Evolutionary conservation across 2,329 filamentous ascomycete genomes (phyloP), one percentile per base, ranked within the genome.

Genomic region (Ophiostoma sp.): DNA sequence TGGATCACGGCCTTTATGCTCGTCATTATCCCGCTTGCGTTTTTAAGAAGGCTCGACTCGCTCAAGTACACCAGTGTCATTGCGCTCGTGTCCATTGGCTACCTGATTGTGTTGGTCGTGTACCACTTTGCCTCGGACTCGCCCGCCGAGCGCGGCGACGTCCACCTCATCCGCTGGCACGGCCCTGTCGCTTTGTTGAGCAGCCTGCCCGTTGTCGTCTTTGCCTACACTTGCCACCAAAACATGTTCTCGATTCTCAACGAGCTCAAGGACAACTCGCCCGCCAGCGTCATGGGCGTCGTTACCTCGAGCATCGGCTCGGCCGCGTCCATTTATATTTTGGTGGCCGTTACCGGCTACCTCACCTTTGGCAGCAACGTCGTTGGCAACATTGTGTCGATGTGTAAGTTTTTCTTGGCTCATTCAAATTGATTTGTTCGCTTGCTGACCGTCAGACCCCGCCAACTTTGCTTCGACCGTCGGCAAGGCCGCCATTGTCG

Each of bases 191-290:
- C 92, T 48, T 91, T 92, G 7, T 85, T 99, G 71, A 94, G 93
- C 77, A 95, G 93, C 75, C 89, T 99, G 76, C 96, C 96, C 0
- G 94, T 99, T 71, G 95, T 98, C 73, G 93, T 99, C 1, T 99
- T 99, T 85, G 96, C 95, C n/a, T 99, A 98, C 81, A 99, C 96
- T 0, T 99, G 96, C 81, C 96, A 99, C 82, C 96, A 99, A 80
- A 99, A 99, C 93, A 99, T 99, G 96, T 99, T 99, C 81, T 97
- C 95, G 12, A 97, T 99, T 77, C 84, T 99, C 61, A 99, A 99
- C 79, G 96, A 99, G 83, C 94, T 99, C 77, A 87, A 89, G 74
- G 91, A 97, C 80, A 94, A 94, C 82, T 93, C 93, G 2, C 93
- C 93, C 25, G 82, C 80, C 22, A 92, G 92, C 75, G 92, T 95